Evolutionary conservation across 768 basidiomycete genomes (phyloP), one percentile per base, ranked within the genome.

Genomic region (Infundibulicybe gibba): DNA sequence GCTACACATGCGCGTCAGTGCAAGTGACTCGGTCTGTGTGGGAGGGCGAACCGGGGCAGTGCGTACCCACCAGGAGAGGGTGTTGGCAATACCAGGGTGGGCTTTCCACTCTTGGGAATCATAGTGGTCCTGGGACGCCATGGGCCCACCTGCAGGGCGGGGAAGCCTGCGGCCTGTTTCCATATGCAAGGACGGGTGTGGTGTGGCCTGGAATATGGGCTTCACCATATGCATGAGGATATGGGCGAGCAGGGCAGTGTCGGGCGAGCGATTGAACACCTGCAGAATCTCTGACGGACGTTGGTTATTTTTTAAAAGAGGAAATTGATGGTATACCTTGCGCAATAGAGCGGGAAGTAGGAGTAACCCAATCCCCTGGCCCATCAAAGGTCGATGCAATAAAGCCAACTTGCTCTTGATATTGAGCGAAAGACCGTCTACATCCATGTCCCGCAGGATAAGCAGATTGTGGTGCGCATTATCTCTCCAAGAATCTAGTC

Each of bases 91-190:
- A 4, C 83, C 87, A 6, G 78, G 80, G 46, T 72, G 62, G 4
- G 65, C 57, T 57, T 93, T 92, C 90, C 90, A 92, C 21, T 56
- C 62, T 57, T 93, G 90, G 10, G 67, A 75, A 40, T 88, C 81
- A 51, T 84, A 86, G 39, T 81, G 80, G 53, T 93, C 90, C 40
- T 86, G 81, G 44, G 77, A 67, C 0, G 79, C 80, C 58, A 69
- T 58, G 3, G 75, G 67, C 1, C 85, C 84, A 25, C 87, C 87
- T 1, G 85, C 85, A 6, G 78, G 71, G 21, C 77, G 76, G 21
- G 75, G 54, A 11, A 88, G 67, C 54, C 72, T 80, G 8, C 87
- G 79, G 6, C 84, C 87, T 5, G 87, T 87, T 3, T 70, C 61
- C 2, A 66, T 57, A 57, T 87, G 83, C 32, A 93, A 59, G 11